Base-by-base conservation (phyloP, 1,284 basidiomycete species). In the Vanrija sp. region DNA sequence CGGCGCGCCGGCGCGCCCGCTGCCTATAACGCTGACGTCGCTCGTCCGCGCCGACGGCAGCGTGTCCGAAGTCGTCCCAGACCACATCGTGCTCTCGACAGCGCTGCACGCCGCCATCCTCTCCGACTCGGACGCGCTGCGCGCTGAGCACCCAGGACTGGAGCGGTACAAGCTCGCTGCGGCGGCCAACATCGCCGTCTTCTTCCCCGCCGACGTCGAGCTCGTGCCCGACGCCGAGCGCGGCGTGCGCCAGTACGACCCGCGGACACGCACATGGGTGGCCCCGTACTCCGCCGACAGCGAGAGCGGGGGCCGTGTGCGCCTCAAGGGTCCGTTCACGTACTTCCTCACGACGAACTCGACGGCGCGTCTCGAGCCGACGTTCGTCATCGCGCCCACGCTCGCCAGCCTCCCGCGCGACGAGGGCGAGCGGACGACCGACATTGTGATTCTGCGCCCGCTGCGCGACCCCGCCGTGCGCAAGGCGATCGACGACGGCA, bases 151-250 rank as follows among this genome's bases (percentile, higher is more conserved):
- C 39, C 89, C 89, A 1, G 86, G 88, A 6, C 78, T 93, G 28
- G 89, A 92, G 65, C 83, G 92, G 55, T 95, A 89, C 80, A 89
- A 92, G 74, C 75, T 88, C 34, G 93, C 94, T 2, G 92, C 91
- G 2, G 75, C 80, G 61, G 76, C 83, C 65, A 96, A 96, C 69
- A 82, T 84, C 52, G 79, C 79, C 8, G 82, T 81, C 28, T 93
- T 91, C 86, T 90, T 86, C 69, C 65, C 78, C 21, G 85, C 86
- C 16, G 68, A 65, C n/a, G 83, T 85, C 45, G 81, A 73, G 47
- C 80, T 94, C 2, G 38, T 60, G 5, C 58, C 66, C 2, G 21
- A 46, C 4, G 74, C 16, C 45, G 28, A 12, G 50, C 28, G 28
- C 28, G 28, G 58, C 28, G 66, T 72, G 43, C 68, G 65, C 26